Evolutionary conservation across 345 rosid species (phyloP).

Genomic region (Kandelia obovata): DNA sequence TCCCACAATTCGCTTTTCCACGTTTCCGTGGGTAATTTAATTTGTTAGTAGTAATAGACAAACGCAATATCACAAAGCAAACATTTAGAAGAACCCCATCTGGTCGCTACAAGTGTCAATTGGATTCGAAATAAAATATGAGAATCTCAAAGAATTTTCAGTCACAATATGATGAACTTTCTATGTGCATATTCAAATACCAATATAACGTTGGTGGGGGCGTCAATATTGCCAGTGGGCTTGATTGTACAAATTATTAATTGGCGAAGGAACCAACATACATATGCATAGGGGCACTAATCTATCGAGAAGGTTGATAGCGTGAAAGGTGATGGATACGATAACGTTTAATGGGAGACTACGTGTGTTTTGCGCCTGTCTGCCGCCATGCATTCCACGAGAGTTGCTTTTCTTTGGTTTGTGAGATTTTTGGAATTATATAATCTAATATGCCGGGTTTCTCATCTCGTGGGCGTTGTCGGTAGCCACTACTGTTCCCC

Average conservation of each 20-base stretch:
- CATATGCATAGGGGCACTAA: not conserved
- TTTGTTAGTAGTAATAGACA: constrained; percentile 12
- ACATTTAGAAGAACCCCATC: constrained; percentile 16
- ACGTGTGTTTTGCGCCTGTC: constrained; percentile 69
- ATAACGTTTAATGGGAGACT: constrained; percentile 46
- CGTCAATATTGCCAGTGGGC: not conserved
- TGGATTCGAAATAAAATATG: constrained; percentile 4
- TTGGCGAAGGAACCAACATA: constrained; percentile 4
- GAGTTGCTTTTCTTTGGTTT: constrained; percentile 20
- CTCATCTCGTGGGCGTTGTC: not conserved
- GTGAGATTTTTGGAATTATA: not conserved
- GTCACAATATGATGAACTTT: not conserved
- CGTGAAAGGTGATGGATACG: constrained; percentile 2
- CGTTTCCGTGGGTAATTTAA: not conserved
- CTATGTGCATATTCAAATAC: not conserved
- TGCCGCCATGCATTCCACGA: constrained; percentile 52
- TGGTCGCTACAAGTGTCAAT: constrained; percentile 45
- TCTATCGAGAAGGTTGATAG: not conserved
- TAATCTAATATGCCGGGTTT: not conserved
- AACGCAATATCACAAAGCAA: not conserved
- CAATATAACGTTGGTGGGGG: not conserved
- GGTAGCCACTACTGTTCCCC: not conserved
- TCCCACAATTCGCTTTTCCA: constrained; percentile 26
- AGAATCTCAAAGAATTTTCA: constrained; percentile 30
- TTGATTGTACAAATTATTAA: not conserved